Evolutionary conservation across 495 filamentous ascomycete genomes (phyloP).

Genomic region (Chaetomidium leptoderma): DNA sequence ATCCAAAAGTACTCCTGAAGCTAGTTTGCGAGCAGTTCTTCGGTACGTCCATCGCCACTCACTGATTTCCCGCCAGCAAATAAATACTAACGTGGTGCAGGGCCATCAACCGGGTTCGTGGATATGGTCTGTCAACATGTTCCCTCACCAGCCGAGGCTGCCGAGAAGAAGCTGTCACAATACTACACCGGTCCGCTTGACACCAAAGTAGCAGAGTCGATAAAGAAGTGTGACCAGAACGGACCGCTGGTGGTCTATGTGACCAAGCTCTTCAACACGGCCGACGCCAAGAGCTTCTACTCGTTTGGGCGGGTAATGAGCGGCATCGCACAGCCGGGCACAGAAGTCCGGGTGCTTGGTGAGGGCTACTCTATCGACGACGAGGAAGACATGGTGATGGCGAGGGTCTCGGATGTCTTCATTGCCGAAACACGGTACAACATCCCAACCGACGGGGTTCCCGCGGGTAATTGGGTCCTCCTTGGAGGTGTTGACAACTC

Average conservation of each 20-base stretch:
- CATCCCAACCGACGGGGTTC: slow-evolving; percentile 82
- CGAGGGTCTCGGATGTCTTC: slow-evolving; percentile 85
- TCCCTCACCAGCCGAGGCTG: slow-evolving; percentile 79
- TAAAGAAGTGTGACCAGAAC: slow-evolving; percentile 79
- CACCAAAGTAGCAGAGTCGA: slow-evolving; percentile 72
- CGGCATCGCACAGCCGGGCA: slow-evolving; percentile 76
- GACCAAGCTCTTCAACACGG: slow-evolving; percentile 85
- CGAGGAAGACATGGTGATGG: slow-evolving; percentile 92
- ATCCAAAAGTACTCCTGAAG: slow-evolving; percentile 83
- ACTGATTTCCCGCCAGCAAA: no score
- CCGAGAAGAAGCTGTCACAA: slow-evolving; percentile 66
- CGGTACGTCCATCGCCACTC: slow-evolving; percentile 38
- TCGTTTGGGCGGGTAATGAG: slow-evolving; percentile 91
- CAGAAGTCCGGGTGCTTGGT: slow-evolving; percentile 85
- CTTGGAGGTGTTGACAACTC: slow-evolving; percentile 93
- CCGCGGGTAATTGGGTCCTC: slow-evolving; percentile 92
- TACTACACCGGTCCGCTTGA: slow-evolving; percentile 97
- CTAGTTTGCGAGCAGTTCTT: slow-evolving; percentile 95
- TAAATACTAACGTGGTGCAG: slow-evolving; percentile 17
- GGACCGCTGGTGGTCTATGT: slow-evolving; percentile 87
- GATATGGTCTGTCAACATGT: slow-evolving; percentile 92
- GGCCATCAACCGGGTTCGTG: slow-evolving; percentile 77
- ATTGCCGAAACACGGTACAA: slow-evolving; percentile 94
- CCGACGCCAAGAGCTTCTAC: slow-evolving; percentile 82
- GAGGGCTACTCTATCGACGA: slow-evolving; percentile 96